Evolutionary conservation across 2,329 filamentous ascomycete species (phyloP), one percentile per base, ranked within the genome.

Genomic region (Penicillium sp.): DNA sequence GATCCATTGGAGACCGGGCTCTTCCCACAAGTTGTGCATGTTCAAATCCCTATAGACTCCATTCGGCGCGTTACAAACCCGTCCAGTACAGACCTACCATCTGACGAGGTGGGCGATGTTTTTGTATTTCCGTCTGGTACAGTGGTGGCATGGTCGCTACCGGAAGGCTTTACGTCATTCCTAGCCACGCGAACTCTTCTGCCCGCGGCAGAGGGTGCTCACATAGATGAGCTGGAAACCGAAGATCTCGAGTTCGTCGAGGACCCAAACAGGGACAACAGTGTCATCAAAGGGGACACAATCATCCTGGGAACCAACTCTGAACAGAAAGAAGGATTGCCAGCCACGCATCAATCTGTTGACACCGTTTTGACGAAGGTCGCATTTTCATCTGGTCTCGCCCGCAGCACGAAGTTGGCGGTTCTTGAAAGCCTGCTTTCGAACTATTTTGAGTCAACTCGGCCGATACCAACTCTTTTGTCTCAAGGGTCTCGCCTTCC

Each of bases 61-160:
- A 73, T 77, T 50, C 72, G 73, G 38, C 72, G 75, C 48, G 72
- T 76, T 27, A 70, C 71, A 54, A 78, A 75, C 55, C 71, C 75
- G 4, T 67, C 70, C 5, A 66, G 73, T 16, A 57, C 66, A 36
- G 71, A 74, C 57, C 56, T 77, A 5, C 63, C 71, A 2, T 64
- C 73, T 3, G 78, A 76, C 50, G 78, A 79, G 67, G 72, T 85
- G 54, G 92, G 92, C 32, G 94, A 99, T 74, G 85, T 97, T 47
- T 97, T 97, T 69, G 87, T 99, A 53, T 99, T 99, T 62, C 92
- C 93, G 8, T 96, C 92, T 0, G 94, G 94, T 10, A 96, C 92
- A 11, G 83, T 97, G 7, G 94, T 97, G 5, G 88, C 90, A 22
- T 99, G 94, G 94, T 89, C 90, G 5, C 80, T 97, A 1, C 87